phyloP scores from a whole-genome alignment of 805 yeast genomes.

The Ogataea polymorpha region DNA sequence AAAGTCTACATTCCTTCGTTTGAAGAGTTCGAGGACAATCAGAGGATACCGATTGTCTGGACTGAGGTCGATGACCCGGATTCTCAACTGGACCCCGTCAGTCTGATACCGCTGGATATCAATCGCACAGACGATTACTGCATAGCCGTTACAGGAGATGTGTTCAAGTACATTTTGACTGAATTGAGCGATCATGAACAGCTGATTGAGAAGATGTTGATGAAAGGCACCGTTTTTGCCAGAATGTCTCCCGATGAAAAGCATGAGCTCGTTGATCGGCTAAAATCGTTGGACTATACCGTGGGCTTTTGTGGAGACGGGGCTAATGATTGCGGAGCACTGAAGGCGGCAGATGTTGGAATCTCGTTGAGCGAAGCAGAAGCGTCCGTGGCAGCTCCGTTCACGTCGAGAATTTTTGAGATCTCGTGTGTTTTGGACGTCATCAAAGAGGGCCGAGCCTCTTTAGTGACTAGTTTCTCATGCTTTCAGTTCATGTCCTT shows the following conservation, averaged over 20 bases:
- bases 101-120: slow-evolving; percentile 50
- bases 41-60: slow-evolving; percentile 47
- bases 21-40: slow-evolving; percentile 22
- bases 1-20: slow-evolving; percentile 63
- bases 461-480: slow-evolving; percentile 90
- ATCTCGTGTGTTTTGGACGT: slow-evolving; percentile 91
- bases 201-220: slow-evolving; percentile 54
- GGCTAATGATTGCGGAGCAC: slow-evolving; percentile 98
- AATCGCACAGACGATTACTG: slow-evolving; percentile 43
- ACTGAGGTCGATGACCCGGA: slow-evolving; percentile 62
- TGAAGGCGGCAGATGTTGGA: slow-evolving; percentile 97
- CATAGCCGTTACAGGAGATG: slow-evolving; percentile 90
- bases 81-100: slow-evolving; percentile 56
- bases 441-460: slow-evolving; percentile 90
- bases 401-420: slow-evolving; percentile 86
- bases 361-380: slow-evolving; percentile 95
- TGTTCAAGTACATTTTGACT: slow-evolving; percentile 73
- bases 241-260: slow-evolving; percentile 99
- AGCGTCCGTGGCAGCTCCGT: slow-evolving; percentile 98
- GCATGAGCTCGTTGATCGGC: slow-evolving; percentile 86
- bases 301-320: slow-evolving; percentile 99
- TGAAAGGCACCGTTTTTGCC: slow-evolving; percentile 79
- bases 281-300: slow-evolving; percentile 82
- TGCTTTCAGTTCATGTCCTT: slow-evolving; percentile 98
- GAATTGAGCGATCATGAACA: slow-evolving; percentile 40